Evolutionary conservation across 495 filamentous ascomycete species (phyloP), one percentile per base, ranked within the genome.

Genomic region (Parathielavia appendiculata): DNA sequence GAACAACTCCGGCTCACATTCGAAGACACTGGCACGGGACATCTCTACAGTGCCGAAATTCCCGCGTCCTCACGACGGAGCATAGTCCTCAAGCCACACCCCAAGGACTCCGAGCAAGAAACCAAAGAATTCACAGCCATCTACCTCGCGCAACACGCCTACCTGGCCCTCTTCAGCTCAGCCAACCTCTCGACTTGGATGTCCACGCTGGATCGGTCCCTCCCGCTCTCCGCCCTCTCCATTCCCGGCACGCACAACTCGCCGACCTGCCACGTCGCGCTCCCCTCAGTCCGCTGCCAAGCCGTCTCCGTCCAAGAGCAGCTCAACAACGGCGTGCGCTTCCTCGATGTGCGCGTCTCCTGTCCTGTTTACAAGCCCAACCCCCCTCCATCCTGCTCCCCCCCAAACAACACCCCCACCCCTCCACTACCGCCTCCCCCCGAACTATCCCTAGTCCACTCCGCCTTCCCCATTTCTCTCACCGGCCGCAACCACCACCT

Each of bases 181-280:
- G 79, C 86, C 7, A 77, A 86, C 40, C 81, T 93, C 53, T 64
- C 82, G 57, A 73, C 78, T 17, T 98, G 93, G 93, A 97, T 97
- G 91, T 65, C 74, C 50, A 76, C 83, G 39, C 76, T 97, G 35
- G 76, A 74, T 45, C 81, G 89, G 63, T 76, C 82, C 26, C 84
- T 80, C 16, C 81, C 89, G 0, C 76, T 97, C 22, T 90, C 90
- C 12, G 81, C 86, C 5, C 83, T 98, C 34, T 90, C 86, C 44
- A 95, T 98, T 59, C 95, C 93, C 2, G 93, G 93, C 55, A 97
- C 93, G 0, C 93, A 98, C 79, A 98, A 98, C 73, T 88, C 86
- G 8, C 88, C 92, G 1, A 93, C 92, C 3, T 85, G 81, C 73
- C 78, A 93, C 72, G 71, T 80, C 26, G 92, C 93, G 19, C 82